phyloP scores from a whole-genome alignment of 331 rosid species.

The Phaseolus coccineus region DNA sequence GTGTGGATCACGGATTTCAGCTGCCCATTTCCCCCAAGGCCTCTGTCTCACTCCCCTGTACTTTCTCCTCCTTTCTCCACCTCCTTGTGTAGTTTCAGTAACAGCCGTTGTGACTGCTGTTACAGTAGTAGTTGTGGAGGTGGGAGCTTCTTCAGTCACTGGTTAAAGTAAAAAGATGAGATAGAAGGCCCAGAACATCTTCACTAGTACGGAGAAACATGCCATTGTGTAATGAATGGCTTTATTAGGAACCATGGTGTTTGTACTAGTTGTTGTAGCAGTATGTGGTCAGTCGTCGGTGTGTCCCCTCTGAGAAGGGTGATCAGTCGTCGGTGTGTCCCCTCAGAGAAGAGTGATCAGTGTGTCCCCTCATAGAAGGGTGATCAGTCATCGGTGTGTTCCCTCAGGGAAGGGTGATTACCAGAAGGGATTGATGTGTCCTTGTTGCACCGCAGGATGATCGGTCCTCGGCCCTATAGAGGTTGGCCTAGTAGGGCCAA shows the following conservation, averaged over 20 bases:
- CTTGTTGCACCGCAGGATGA: no score
- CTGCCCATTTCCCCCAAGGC: conserved; percentile 99
- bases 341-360: no score
- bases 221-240: neutral
- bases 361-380: no score
- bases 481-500: no score
- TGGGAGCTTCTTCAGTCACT: conserved; percentile 53
- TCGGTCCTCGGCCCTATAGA: no score
- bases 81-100: conserved; percentile 51
- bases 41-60: conserved; percentile 98
- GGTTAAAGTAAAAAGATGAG: neutral
- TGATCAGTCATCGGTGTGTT: no score
- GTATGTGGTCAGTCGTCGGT: neutral
- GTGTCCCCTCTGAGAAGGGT: no score
- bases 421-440: no score
- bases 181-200: neutral
- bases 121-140: neutral
- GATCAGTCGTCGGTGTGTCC: no score
- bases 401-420: no score
- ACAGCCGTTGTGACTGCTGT: neutral
- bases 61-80: conserved; percentile 63
- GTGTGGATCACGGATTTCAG: conserved; percentile 95
- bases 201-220: neutral
- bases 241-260: neutral
- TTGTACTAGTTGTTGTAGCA: neutral